Conservation (phyloP, 352 stramenopile species). For the Pythium apleroticum region DNA sequence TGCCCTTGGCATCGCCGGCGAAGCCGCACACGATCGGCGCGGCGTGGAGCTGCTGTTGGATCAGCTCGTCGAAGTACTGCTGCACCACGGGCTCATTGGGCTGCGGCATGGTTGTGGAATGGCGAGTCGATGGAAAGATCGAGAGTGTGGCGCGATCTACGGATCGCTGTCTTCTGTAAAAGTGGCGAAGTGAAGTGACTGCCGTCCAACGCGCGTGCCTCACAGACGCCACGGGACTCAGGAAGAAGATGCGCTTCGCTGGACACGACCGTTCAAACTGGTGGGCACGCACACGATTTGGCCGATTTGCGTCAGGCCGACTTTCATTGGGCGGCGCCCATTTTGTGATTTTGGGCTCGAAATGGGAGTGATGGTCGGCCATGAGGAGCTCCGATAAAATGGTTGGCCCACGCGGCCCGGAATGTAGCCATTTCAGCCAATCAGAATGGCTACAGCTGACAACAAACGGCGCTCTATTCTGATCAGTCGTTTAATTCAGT, state of each 20-base stretch:
- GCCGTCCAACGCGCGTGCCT: not conserved
- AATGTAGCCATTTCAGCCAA: slow-evolving; percentile 24
- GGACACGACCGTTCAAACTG: slow-evolving; percentile 18
- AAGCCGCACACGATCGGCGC: slow-evolving; percentile 56
- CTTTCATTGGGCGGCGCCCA: slow-evolving; percentile 1
- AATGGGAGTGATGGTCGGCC: slow-evolving; percentile 18
- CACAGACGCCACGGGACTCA: not conserved
- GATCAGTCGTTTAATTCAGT: not conserved
- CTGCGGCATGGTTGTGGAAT: slow-evolving; percentile 34
- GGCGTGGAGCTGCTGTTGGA: slow-evolving; percentile 52
- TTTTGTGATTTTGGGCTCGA: too few relatives aligned
- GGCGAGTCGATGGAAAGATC: not conserved
- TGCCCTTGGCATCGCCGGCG: slow-evolving; percentile 59
- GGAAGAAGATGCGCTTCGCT: not conserved
- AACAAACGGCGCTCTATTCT: not conserved
- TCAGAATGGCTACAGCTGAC: slow-evolving; percentile 18
- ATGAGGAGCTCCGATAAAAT: slow-evolving; percentile 7
- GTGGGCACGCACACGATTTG: slow-evolving; percentile 10
- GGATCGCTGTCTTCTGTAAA: too few relatives aligned
- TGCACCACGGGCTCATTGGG: slow-evolving; percentile 41
- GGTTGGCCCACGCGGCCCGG: slow-evolving; percentile 2
- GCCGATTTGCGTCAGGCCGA: slow-evolving; percentile 8
- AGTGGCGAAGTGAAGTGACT: slow-evolving; percentile 23
- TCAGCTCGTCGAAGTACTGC: slow-evolving; percentile 63
- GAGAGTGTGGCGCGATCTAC: not conserved